Evolutionary conservation across 306 rosid genomes (phyloP).

Genomic region (Dryas alaskensis): DNA sequence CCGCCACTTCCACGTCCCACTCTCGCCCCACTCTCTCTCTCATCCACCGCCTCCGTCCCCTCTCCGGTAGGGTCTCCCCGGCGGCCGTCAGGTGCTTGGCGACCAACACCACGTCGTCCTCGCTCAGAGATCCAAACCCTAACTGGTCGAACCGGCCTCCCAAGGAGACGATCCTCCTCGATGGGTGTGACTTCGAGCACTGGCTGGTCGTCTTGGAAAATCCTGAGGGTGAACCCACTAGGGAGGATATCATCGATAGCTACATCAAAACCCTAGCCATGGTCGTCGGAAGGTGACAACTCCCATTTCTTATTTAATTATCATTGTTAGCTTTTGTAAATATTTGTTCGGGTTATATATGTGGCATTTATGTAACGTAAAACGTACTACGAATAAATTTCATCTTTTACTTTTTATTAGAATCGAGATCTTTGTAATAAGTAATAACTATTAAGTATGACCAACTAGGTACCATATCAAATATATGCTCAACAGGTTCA

Average conservation of each 20-base stretch:
- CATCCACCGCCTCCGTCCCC: slow-evolving; percentile 67
- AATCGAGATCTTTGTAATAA: too few species aligned
- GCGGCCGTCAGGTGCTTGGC: slow-evolving; percentile 41
- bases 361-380: neutral
- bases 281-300: slow-evolving; percentile 65
- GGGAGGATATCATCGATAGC: slow-evolving; percentile 76
- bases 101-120: slow-evolving; percentile 74
- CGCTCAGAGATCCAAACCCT: slow-evolving; percentile 88
- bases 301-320: neutral
- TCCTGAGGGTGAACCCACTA: slow-evolving; percentile 63
- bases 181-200: slow-evolving; percentile 95
- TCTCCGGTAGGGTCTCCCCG: slow-evolving; percentile 31
- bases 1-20: slow-evolving; percentile 27
- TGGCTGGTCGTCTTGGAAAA: slow-evolving; percentile 95
- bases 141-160: slow-evolving; percentile 96
- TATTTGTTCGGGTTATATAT: neutral
- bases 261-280: slow-evolving; percentile 71
- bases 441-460: neutral
- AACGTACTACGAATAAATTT: neutral
- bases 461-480: neutral
- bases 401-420: too few species aligned
- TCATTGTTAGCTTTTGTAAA: neutral
- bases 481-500: neutral
- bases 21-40: slow-evolving; percentile 43
- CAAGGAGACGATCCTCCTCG: slow-evolving; percentile 85